Percentiles rank a stretch among this genome's conserved stretches.
phyloP scores from a whole-genome alignment of 768 basidiomycete species.

The Multifurca ochricompacta region DNA sequence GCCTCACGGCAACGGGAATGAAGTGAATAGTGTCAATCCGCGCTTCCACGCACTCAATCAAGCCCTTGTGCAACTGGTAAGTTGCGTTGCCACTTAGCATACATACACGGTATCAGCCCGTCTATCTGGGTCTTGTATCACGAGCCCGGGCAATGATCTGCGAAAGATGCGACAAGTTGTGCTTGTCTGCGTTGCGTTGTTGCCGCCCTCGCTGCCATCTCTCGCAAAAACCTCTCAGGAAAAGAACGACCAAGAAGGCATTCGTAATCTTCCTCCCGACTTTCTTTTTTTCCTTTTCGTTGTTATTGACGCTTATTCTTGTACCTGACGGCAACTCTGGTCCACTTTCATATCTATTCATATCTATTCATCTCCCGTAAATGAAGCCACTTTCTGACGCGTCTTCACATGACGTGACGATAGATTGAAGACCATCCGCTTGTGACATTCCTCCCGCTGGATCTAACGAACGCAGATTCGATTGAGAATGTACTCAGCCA shows the following conservation, averaged over 20 bases:
- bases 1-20: slow-evolving; percentile 45
- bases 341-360: not conserved
- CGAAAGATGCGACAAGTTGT: slow-evolving; percentile 6
- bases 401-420: slow-evolving; percentile 13
- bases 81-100: slow-evolving; percentile 25
- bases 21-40: slow-evolving; percentile 52
- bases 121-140: not conserved
- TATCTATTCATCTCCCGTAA: not conserved
- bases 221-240: slow-evolving; percentile 11
- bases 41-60: slow-evolving; percentile 91
- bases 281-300: not conserved
- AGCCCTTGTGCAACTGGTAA: slow-evolving; percentile 89
- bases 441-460: slow-evolving; percentile 92
- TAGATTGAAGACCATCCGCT: slow-evolving; percentile 98
- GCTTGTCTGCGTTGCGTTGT: slow-evolving; percentile 12
- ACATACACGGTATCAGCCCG: slow-evolving; percentile 1
- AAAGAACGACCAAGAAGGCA: not conserved
- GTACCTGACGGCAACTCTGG: slow-evolving; percentile 7
- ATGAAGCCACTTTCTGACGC: slow-evolving; percentile 10
- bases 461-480: slow-evolving; percentile 84
- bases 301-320: slow-evolving; percentile 3
- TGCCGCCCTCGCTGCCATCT: slow-evolving; percentile 1
- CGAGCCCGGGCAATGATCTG: slow-evolving; percentile 8
- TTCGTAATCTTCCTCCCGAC: not conserved
- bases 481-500: slow-evolving; percentile 88